Base-by-base conservation (phyloP, 2,329 filamentous ascomycete genomes). In the Clonostachys rhizophaga region DNA sequence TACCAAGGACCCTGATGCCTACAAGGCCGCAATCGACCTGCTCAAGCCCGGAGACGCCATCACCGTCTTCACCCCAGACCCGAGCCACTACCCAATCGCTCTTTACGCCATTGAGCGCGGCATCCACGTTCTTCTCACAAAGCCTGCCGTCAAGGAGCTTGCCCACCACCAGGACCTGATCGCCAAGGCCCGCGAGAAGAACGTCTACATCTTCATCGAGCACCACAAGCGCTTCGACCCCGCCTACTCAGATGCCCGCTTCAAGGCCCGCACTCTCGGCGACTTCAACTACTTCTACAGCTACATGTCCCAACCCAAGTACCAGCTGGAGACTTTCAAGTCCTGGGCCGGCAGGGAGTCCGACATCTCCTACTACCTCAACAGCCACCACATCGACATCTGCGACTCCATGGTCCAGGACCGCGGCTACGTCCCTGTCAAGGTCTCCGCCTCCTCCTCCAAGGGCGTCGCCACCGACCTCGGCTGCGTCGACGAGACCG, bases 231-330 rank as follows among this genome's bases (percentile, higher is more conserved):
- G 92, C 49, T 96, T 86, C 70, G 91, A 96, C 65, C 91, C 91
- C 3, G 90, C 90, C 18, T 96, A 96, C 72, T 83, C 89, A 13
- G 91, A 96, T 65, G 92, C 92, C 13, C 81, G 85, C 44, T 85
- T 85, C 70, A 84, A 86, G 57, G 89, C 89, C 13, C 72, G 81
- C 61, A 83, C 76, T 46, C 75, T 96, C 8, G 91, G 91, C 54
- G 90, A 96, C 70, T 96, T 96, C 82, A 96, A 95, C 76, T 96
- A 96, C 77, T 96, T 95, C 66, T 96, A 96, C 78, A 87, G 82
- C 58, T 96, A 96, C 79, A 95, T 96, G 91, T 89, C 84, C 44
- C 91, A 96, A 75, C 88, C 86, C 50, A 95, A 95, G 72, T 89
- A 79, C 44, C 91, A 95, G 71, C 80, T 96, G 43, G 88, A 95